Evolutionary conservation across 768 basidiomycete genomes (phyloP).

Genomic region (Calvatia gigantea): DNA sequence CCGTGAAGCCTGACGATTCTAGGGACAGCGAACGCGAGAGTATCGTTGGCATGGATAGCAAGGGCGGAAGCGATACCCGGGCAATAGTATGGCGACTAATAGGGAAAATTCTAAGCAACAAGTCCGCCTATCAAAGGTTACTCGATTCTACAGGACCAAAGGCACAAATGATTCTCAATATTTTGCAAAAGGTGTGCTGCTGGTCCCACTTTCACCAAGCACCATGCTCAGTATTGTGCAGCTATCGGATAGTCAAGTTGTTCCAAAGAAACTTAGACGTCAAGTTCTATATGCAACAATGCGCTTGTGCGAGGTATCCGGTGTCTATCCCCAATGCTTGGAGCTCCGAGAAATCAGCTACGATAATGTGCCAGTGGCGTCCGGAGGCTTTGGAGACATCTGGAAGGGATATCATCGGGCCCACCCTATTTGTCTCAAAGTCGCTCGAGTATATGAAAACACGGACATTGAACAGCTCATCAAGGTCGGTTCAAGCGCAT

Average conservation of each 20-base stretch:
- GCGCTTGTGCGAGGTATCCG: not conserved
- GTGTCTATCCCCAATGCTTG: not conserved
- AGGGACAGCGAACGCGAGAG: not conserved
- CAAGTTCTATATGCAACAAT: not conserved
- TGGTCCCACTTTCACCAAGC: too few relatives aligned
- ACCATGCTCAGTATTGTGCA: too few relatives aligned
- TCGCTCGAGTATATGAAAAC: constrained; percentile 2
- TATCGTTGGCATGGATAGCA: too few relatives aligned
- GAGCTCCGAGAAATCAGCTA: not conserved
- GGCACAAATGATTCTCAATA: too few relatives aligned
- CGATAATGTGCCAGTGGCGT: not conserved
- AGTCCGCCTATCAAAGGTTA: too few relatives aligned
- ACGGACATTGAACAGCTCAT: not conserved
- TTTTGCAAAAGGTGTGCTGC: too few relatives aligned
- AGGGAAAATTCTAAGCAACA: too few relatives aligned
- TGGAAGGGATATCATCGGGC: not conserved
- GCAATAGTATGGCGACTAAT: too few relatives aligned
- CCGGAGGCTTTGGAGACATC: not conserved
- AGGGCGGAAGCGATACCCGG: too few relatives aligned
- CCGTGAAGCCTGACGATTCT: not conserved
- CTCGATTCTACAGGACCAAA: too few relatives aligned
- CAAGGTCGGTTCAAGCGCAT: not conserved
- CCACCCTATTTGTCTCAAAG: not conserved
- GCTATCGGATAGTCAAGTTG: not conserved
- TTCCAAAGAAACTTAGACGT: not conserved